Evolutionary conservation across 805 yeast species (phyloP).

Genomic region (Suhomyces faveliae): DNA sequence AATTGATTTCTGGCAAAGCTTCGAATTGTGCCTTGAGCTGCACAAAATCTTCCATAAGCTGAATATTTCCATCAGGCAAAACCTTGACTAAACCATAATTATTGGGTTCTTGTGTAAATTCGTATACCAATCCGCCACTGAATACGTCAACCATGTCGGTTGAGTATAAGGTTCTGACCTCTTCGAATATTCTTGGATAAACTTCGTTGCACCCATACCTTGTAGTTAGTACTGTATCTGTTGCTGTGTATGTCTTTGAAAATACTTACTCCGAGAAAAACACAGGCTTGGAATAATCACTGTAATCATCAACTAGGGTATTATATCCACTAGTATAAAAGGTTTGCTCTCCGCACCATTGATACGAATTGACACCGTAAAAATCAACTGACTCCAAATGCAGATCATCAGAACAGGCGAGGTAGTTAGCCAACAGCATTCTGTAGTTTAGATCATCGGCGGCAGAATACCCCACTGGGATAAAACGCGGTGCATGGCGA

Average conservation of each 20-base stretch:
- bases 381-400: conserved; percentile 65
- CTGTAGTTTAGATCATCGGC: conserved; percentile 87
- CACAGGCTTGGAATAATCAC: conserved; percentile 68
- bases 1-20: conserved; percentile 28
- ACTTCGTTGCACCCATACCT: conserved; percentile 79
- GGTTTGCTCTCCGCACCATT: conserved; percentile 87
- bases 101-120: conserved; percentile 74
- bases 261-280: conserved; percentile 75
- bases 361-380: conserved; percentile 78
- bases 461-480: conserved; percentile 95
- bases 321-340: conserved; percentile 70
- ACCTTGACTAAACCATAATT: conserved; percentile 72
- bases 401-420: conserved; percentile 66
- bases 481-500: conserved; percentile 54
- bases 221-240: conserved; percentile 12
- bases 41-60: conserved; percentile 43
- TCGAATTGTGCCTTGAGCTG: conserved; percentile 45
- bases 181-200: conserved; percentile 75
- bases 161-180: conserved; percentile 68
- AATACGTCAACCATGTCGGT: conserved; percentile 70
- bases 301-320: conserved; percentile 67
- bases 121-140: conserved; percentile 84
- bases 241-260: background rate
- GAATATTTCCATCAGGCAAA: conserved; percentile 41
- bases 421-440: conserved; percentile 70